Conservation (phyloP, 768 basidiomycete species). For the Trametes coccinea region DNA sequence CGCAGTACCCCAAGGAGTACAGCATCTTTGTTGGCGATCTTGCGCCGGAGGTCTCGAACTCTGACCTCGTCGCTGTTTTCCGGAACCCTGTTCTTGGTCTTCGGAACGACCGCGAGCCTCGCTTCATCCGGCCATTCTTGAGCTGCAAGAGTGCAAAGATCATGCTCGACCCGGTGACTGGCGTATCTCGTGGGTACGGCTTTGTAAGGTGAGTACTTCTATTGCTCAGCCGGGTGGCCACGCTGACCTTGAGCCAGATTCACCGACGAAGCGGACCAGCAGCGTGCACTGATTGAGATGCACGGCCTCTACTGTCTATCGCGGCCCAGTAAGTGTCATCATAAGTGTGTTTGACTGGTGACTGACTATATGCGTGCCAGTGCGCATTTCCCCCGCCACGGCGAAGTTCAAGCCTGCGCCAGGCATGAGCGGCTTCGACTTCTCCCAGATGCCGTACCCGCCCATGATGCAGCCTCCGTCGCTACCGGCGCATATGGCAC, state of each 20-base stretch:
- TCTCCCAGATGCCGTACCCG: constrained; percentile 48
- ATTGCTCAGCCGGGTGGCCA: constrained; percentile 6
- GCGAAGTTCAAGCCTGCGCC: constrained; percentile 78
- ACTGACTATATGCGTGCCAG: constrained; percentile 41
- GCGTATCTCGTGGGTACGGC: constrained; percentile 87
- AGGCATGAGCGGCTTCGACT: constrained; percentile 35
- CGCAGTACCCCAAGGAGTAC: constrained; percentile 79
- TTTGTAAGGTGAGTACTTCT: constrained; percentile 70
- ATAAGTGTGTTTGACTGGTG: not conserved
- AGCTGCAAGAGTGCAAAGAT: constrained; percentile 97
- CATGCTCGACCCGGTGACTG: constrained; percentile 89
- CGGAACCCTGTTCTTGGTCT: constrained; percentile 86
- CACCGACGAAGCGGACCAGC: constrained; percentile 85
- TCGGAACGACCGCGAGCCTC: constrained; percentile 83
- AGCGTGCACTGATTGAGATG: constrained; percentile 89
- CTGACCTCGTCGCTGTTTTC: constrained; percentile 93
- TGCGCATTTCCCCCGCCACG: constrained; percentile 90
- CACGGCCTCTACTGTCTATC: constrained; percentile 88
- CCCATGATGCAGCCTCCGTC: constrained; percentile 24
- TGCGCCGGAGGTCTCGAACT: constrained; percentile 90
- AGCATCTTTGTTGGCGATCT: constrained; percentile 95
- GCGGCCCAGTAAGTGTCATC: constrained; percentile 68
- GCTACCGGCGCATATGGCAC: constrained; percentile 22
- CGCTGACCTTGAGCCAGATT: constrained; percentile 52
- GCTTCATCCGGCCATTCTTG: constrained; percentile 83